Percentiles rank a stretch among this genome's conserved stretches.
Conservation (phyloP, 2,329 filamentous ascomycete species). For the Colletotrichum sp. region DNA sequence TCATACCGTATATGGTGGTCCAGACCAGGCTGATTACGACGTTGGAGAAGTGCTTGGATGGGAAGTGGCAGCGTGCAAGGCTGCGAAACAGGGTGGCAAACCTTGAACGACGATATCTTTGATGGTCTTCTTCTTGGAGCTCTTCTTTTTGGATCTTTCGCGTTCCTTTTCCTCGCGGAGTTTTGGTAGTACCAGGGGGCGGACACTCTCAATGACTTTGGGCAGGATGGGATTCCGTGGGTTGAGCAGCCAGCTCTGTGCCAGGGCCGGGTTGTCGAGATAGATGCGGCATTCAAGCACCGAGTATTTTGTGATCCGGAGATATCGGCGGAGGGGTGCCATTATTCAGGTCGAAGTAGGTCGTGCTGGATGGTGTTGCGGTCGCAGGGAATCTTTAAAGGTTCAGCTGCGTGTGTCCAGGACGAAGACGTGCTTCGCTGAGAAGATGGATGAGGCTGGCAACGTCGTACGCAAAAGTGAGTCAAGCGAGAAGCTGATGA, state of each 20-base stretch:
- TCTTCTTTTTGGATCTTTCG: conserved; percentile 59
- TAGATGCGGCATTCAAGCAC: conserved; percentile 98
- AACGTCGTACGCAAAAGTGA: neutral
- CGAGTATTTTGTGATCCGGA: conserved; percentile 90
- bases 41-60: neutral
- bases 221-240: conserved; percentile 77
- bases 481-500: neutral
- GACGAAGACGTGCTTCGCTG: neutral
- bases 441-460: neutral
- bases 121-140: conserved; percentile 77
- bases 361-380: neutral
- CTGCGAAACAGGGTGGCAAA: conserved; percentile 41
- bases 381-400: neutral
- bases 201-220: conserved; percentile 83
- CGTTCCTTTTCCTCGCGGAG: conserved; percentile 84
- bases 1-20: neutral
- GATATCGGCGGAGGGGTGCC: conserved; percentile 87
- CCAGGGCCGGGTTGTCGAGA: conserved; percentile 85
- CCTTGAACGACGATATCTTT: conserved; percentile 88
- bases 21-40: conserved; percentile 1
- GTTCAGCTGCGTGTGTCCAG: neutral
- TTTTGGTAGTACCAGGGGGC: conserved; percentile 87
- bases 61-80: neutral
- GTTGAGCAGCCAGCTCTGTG: conserved; percentile 83
- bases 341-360: conserved; percentile 49